phyloP scores from a whole-genome alignment of 805 yeast genomes.

The Nakazawaea ishiwadae region DNA sequence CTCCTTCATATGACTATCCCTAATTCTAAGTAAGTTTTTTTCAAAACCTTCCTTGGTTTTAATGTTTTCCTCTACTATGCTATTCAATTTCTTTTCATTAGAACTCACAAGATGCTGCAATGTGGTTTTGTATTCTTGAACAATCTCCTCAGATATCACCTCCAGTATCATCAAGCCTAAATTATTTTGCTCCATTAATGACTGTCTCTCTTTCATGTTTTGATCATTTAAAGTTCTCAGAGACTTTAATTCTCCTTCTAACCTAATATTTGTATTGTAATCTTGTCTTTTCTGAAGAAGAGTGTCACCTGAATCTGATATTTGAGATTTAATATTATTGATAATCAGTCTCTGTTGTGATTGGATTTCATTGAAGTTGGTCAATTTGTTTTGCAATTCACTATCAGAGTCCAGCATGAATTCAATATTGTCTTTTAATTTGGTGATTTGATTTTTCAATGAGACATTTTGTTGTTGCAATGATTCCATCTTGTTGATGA shows the following conservation, averaged over 20 bases:
- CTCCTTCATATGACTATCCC: constrained; percentile 35
- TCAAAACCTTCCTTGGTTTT: constrained; percentile 15
- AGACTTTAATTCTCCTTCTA: constrained; percentile 52
- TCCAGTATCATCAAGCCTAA: constrained; percentile 11
- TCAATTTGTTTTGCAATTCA: constrained; percentile 32
- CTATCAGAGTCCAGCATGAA: constrained; percentile 39
- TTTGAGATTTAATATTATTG: constrained; percentile 17
- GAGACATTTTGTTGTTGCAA: constrained; percentile 43
- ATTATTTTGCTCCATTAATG: constrained; percentile 1
- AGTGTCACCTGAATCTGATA: constrained; percentile 14
- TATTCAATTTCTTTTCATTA: constrained; percentile 3
- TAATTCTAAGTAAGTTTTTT: constrained; percentile 16
- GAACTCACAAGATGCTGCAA: constrained; percentile 10
- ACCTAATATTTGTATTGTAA: constrained; percentile 34
- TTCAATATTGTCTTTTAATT: constrained; percentile 44
- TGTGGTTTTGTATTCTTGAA: constrained; percentile 13
- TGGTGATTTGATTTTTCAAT: constrained; percentile 43
- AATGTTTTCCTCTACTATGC: constrained; percentile 15
- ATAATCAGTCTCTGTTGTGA: constrained; percentile 16
- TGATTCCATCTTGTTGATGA: constrained; percentile 58
- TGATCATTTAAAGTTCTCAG: constrained; percentile 20
- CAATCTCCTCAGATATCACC: constrained; percentile 10
- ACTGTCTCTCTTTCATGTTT: constrained; percentile 13
- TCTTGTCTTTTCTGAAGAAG: constrained; percentile 23
- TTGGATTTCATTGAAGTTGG: constrained; percentile 31